Evolutionary conservation across 176 grass and related monocot species (phyloP).

Genomic region (Thalia dealbata): DNA sequence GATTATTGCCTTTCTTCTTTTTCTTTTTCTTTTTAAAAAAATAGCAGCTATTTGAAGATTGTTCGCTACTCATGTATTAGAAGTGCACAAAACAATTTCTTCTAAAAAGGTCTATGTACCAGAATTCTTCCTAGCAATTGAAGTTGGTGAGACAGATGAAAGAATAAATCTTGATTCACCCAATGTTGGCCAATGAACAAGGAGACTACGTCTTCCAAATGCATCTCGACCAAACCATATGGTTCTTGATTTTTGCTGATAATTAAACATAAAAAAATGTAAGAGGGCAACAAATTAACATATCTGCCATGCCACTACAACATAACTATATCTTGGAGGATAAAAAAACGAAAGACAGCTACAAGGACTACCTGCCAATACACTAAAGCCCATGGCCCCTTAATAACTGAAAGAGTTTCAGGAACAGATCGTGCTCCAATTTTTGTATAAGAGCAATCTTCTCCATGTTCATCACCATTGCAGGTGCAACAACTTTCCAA

Average conservation of each 20-base stretch:
- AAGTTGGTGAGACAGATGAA: slow-evolving; percentile 61
- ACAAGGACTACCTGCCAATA: slow-evolving; percentile 62
- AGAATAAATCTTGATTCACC: slow-evolving; percentile 58
- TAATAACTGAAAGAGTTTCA: slow-evolving; percentile 57
- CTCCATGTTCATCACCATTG: slow-evolving; percentile 21
- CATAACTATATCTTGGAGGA: background rate
- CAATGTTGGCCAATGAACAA: slow-evolving; percentile 75
- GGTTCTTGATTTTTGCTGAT: slow-evolving; percentile 43
- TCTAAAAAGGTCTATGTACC: slow-evolving; percentile 16
- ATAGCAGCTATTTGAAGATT: background rate
- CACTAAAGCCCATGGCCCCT: slow-evolving; percentile 85
- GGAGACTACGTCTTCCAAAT: slow-evolving; percentile 81
- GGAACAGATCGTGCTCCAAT: slow-evolving; percentile 31
- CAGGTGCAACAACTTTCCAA: slow-evolving; percentile 52
- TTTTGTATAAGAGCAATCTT: slow-evolving; percentile 25
- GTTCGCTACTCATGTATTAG: background rate
- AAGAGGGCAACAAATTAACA: slow-evolving; percentile 13
- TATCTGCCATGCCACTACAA: background rate
- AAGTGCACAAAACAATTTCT: background rate
- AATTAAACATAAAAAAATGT: slow-evolving; percentile 20
- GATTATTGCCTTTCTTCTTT: too few relatives aligned
- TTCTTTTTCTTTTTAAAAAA: background rate
- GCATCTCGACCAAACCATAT: slow-evolving; percentile 81
- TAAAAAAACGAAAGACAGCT: background rate
- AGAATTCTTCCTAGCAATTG: slow-evolving; percentile 20